phyloP scores from a whole-genome alignment of 1,284 basidiomycete species.

The Boletus hoseneyae region DNA sequence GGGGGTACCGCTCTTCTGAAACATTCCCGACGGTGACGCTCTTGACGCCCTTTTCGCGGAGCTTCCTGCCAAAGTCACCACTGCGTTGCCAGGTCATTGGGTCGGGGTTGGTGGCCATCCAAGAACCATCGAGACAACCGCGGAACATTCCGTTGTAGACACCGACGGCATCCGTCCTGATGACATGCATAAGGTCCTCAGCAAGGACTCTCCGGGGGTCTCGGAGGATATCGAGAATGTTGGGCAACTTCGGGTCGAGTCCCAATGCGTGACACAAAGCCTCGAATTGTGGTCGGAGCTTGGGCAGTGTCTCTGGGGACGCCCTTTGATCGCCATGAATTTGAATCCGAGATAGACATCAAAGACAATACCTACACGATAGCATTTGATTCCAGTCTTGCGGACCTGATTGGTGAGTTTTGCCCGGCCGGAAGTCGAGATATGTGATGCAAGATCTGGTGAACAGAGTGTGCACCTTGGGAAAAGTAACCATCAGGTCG shows the following conservation, averaged over 20 bases:
- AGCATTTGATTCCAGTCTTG: conserved; percentile 43
- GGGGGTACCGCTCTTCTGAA: conserved; percentile 69
- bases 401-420: conserved; percentile 55
- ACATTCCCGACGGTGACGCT: conserved; percentile 64
- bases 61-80: conserved; percentile 51
- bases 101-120: conserved; percentile 50
- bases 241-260: conserved; percentile 48
- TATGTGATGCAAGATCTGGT: conserved; percentile 68
- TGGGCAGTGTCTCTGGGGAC: conserved; percentile 50
- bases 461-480: conserved; percentile 67
- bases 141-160: conserved; percentile 59
- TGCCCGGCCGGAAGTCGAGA: conserved; percentile 55
- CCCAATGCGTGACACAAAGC: conserved; percentile 53
- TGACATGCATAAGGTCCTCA: conserved; percentile 53
- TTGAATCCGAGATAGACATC: neutral
- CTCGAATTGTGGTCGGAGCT: conserved; percentile 60
- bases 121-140: conserved; percentile 53
- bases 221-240: conserved; percentile 48
- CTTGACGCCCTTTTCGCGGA: conserved; percentile 56
- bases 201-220: conserved; percentile 41
- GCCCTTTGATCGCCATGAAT: conserved; percentile 1
- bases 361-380: conserved; percentile 38
- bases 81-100: conserved; percentile 66
- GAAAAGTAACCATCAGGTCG: neutral
- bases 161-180: conserved; percentile 53